A percentile compares a stretch with the other conserved stretches of the same genome.
These are phyloP conservation scores for Cystoderma amianthinum DNA, from an alignment of 768 basidiomycete genomes.

Conservation along the genomic window DNA sequence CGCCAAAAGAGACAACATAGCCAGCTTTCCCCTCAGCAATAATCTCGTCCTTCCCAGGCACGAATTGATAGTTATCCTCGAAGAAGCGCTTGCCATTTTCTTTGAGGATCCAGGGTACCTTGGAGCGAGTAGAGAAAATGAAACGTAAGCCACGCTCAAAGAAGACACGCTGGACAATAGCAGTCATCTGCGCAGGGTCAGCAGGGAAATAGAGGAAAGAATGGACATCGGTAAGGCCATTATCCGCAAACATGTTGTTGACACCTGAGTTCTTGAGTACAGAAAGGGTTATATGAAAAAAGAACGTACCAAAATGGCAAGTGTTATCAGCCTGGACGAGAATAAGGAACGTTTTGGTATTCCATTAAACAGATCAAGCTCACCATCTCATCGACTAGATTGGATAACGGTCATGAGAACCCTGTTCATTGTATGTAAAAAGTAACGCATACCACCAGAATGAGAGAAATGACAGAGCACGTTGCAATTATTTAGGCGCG, in stretches of 20 bases:
- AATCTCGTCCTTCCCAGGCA: constrained; percentile 80
- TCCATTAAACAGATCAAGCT: constrained; percentile 3
- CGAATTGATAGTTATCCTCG: constrained; percentile 67
- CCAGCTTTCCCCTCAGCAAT: constrained; percentile 74
- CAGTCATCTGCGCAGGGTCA: constrained; percentile 74
- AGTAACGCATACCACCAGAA: constrained; percentile 54
- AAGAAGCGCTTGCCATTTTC: constrained; percentile 66
- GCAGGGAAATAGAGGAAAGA: constrained; percentile 87
- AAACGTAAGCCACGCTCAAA: constrained; percentile 81
- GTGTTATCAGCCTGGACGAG: constrained; percentile 37
- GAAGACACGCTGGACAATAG: constrained; percentile 71
- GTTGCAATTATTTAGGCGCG: constrained; percentile 85
- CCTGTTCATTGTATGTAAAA: neutral
- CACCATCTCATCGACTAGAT: constrained; percentile 19
- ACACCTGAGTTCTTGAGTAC: constrained; percentile 66
- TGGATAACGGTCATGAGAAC: constrained; percentile 1
- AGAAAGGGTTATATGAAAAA: too few species aligned
- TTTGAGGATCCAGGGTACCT: constrained; percentile 81
- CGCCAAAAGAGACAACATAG: constrained; percentile 81
- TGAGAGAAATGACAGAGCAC: constrained; percentile 88
- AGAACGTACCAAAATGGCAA: constrained; percentile 33
- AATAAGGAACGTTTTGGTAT: constrained; percentile 3
- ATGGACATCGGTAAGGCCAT: constrained; percentile 74
- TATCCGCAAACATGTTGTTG: constrained; percentile 86
- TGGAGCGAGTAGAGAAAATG: constrained; percentile 84